Evolutionary conservation across 225 moss, liverwort and hornwort species (phyloP).

Genomic region (Straminergon stramineum): DNA sequence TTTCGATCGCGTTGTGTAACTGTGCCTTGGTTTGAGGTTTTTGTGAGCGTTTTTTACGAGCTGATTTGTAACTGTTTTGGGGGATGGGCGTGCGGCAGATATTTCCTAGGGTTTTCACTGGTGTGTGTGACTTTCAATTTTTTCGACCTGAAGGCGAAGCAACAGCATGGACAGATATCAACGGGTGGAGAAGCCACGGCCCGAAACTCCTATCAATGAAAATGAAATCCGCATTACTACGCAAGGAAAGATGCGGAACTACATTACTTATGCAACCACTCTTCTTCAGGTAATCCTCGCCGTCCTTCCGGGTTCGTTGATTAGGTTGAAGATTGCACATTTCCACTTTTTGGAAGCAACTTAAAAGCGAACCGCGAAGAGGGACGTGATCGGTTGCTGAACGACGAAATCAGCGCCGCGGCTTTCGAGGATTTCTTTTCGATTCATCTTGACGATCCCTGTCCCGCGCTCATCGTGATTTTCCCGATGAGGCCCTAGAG

Average conservation of each 20-base stretch:
- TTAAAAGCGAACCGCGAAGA: neutral
- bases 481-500: neutral
- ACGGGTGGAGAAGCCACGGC: neutral
- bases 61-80: neutral
- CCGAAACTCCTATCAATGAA: neutral
- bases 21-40: neutral
- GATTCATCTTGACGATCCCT: neutral
- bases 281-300: neutral
- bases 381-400: neutral
- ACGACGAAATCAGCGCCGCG: no score
- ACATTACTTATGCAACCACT: neutral
- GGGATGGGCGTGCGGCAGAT: neutral
- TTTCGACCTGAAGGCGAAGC: neutral
- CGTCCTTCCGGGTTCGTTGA: neutral
- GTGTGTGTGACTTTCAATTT: neutral
- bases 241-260: neutral
- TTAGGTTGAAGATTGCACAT: neutral
- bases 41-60: neutral
- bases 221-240: neutral
- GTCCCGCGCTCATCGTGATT: neutral
- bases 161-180: neutral
- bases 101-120: neutral
- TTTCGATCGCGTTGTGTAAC: neutral
- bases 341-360: neutral
- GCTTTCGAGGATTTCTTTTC: neutral